phyloP scores from a whole-genome alignment of 768 basidiomycete species.

The Suillus ampliporus region DNA sequence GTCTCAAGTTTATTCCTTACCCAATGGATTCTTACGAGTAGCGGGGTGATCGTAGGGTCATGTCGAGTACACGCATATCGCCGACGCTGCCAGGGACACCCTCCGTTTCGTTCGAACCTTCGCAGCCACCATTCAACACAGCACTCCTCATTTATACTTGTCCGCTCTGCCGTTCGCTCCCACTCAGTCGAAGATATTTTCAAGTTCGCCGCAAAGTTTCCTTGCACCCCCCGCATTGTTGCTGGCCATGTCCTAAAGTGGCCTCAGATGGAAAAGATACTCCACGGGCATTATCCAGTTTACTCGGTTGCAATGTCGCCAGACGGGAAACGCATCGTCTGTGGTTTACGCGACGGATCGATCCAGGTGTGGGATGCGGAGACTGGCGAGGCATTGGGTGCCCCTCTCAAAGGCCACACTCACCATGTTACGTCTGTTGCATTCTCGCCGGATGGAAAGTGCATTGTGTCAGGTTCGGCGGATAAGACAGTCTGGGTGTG shows the following conservation, averaged over 20 bases:
- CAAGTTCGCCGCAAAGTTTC: conserved; percentile 21
- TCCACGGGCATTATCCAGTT: no score
- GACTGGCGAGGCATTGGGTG: conserved; percentile 6
- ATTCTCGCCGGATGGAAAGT: conserved; percentile 11
- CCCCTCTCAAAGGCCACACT: conserved; percentile 8
- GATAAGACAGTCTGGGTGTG: conserved; percentile 22
- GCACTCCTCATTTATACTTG: conserved; percentile 30
- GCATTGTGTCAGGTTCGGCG: conserved; percentile 17
- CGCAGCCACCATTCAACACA: conserved; percentile 17
- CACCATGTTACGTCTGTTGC: conserved; percentile 1
- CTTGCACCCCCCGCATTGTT: neutral
- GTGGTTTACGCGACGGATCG: conserved; percentile 14
- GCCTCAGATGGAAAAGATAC: neutral
- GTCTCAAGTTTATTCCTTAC: neutral
- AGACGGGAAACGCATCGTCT: conserved; percentile 6
- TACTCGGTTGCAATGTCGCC: no score
- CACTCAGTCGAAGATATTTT: conserved; percentile 21
- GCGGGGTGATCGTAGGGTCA: neutral
- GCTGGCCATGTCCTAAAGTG: neutral
- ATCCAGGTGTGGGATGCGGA: conserved; percentile 8
- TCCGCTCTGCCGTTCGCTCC: conserved; percentile 32
- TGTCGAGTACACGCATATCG: neutral
- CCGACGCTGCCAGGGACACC: conserved; percentile 10
- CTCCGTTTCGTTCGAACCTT: conserved; percentile 21
- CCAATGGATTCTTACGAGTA: neutral